These are phyloP conservation scores for Russula sp. DNA, from an alignment of 768 basidiomycete genomes.

Conservation along the genomic window DNA sequence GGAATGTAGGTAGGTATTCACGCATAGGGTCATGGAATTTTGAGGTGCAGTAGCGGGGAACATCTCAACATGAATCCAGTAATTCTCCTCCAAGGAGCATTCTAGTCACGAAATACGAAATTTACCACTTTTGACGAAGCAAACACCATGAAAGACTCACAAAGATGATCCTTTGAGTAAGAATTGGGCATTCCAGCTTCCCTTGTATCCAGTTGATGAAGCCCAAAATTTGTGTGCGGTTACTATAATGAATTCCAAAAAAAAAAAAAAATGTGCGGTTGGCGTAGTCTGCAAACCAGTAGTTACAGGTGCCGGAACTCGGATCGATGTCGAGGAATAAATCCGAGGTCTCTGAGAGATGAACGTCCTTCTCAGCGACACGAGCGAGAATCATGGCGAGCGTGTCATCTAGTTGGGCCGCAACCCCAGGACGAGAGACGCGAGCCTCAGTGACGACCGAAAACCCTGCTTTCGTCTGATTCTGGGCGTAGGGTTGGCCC, in stretches of 20 bases:
- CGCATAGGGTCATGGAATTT: not conserved
- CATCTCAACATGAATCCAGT: conserved; percentile 14
- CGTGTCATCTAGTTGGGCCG: not conserved
- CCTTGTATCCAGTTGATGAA: not conserved
- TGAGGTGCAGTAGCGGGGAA: not conserved
- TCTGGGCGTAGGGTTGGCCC: conserved; percentile 6
- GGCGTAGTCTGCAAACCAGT: conserved; percentile 9
- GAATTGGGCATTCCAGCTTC: not conserved
- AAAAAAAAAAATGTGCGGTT: conserved; percentile 8
- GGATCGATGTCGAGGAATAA: conserved; percentile 7
- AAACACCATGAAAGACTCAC: not conserved
- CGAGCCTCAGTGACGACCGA: conserved; percentile 8
- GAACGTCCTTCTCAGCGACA: not conserved
- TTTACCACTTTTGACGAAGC: not conserved
- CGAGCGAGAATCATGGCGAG: not conserved
- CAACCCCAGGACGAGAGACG: not conserved
- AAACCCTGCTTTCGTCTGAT: not conserved
- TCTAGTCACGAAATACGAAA: not conserved
- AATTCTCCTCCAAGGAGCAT: conserved; percentile 10
- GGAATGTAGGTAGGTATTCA: too few species aligned
- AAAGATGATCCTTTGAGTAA: not conserved
- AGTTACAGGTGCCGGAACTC: not conserved
- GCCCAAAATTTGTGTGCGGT: too few species aligned
- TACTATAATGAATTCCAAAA: too few species aligned
- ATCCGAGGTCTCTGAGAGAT: not conserved